These are phyloP conservation scores for Leucoagaricus sp. DNA, from an alignment of 1,284 basidiomycete genomes.

Conservation along the genomic window DNA sequence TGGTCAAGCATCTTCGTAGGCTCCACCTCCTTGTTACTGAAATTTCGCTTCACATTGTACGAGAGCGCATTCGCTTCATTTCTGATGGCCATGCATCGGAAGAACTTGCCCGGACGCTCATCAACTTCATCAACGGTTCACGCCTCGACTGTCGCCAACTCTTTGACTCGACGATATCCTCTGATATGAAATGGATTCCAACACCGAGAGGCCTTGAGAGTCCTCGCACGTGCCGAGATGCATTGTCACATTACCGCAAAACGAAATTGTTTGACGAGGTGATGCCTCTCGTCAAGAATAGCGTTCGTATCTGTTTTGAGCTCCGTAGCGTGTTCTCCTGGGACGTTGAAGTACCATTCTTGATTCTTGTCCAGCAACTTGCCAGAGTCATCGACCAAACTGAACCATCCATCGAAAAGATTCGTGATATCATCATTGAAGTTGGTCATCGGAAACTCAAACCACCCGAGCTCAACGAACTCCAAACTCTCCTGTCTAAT, in stretches of 20 bases:
- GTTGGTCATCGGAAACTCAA: conserved; percentile 1
- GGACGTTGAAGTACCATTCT: conserved; percentile 4
- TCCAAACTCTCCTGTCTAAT: conserved; percentile 6
- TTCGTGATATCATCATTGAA: conserved; percentile 10
- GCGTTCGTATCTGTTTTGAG: background rate
- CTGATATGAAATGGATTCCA: conserved; percentile 7
- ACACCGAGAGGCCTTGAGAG: conserved; percentile 7
- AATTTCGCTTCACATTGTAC: conserved; percentile 29
- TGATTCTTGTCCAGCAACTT: conserved; percentile 7
- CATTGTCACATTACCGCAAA: background rate
- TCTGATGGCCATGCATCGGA: background rate
- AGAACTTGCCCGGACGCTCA: background rate
- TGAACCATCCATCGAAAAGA: conserved; percentile 3
- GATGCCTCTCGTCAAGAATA: conserved; percentile 1
- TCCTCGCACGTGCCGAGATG: conserved; percentile 5
- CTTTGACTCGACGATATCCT: background rate
- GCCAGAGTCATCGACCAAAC: conserved; percentile 9
- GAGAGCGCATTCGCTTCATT: conserved; percentile 12
- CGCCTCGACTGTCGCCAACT: conserved; percentile 2
- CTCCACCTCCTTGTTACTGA: conserved; percentile 29
- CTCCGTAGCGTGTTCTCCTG: conserved; percentile 4
- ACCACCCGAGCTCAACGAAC: background rate
- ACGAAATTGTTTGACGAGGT: conserved; percentile 8
- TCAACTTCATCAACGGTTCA: background rate
- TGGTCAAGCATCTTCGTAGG: conserved; percentile 25